Conservation (phyloP, 331 rosid species). For the Malus hybrid region DNA sequence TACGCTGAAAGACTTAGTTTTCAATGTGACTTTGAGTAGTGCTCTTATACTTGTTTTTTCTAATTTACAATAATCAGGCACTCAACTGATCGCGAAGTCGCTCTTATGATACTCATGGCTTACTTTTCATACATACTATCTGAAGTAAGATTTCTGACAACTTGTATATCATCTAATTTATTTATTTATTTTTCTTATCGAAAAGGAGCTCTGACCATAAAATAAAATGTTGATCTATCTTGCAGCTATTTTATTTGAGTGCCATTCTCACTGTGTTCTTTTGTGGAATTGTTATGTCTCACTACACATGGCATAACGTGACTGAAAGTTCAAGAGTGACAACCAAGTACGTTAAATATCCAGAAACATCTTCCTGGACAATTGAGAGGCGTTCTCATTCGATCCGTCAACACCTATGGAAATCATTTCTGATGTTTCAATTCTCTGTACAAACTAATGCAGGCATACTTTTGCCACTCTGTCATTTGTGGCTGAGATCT, state of each 20-base stretch:
- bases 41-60: neutral
- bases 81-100: constrained; percentile 94
- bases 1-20: neutral
- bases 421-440: constrained; percentile 8
- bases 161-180: neutral
- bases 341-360: constrained; percentile 60
- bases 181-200: neutral
- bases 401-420: neutral
- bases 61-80: constrained; percentile 42
- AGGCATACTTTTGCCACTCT: constrained; percentile 93
- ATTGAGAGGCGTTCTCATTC: neutral
- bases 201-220: constrained; percentile 1
- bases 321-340: constrained; percentile 95
- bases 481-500: constrained; percentile 86
- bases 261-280: constrained; percentile 97
- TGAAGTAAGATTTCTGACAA: constrained; percentile 50
- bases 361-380: constrained; percentile 3
- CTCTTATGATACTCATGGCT: constrained; percentile 97
- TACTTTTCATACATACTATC: constrained; percentile 87
- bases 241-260: constrained; percentile 89
- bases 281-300: constrained; percentile 99
- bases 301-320: constrained; percentile 97
- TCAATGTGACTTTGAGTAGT: neutral
- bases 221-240: constrained; percentile 10
- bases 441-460: constrained; percentile 19